Base-by-base conservation (phyloP, 1,284 basidiomycete genomes). In the Uromyces viciae-fabae region DNA sequence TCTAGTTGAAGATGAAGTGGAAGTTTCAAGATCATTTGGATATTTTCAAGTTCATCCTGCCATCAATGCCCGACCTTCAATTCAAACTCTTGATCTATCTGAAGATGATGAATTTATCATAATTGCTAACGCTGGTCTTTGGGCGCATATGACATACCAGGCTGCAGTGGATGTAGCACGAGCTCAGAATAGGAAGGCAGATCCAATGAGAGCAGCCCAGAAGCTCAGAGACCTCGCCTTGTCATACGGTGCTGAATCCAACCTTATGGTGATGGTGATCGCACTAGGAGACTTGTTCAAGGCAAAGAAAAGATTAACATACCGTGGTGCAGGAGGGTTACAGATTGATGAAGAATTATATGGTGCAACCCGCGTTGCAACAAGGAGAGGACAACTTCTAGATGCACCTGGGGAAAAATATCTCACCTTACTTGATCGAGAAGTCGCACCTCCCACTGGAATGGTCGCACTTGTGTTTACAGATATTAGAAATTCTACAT, bases 221-320 rank as follows among this genome's bases (percentile, higher is more conserved):
- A 98, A 98, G 88, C 87, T 99, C 75, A 90, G 97, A 77, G 97
- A 99, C 86, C 93, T 98, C 83, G 95, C 97, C 14, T 93, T 99
- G 85, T 94, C 94, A 84, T 98, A 98, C 86, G 97, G 97, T 17
- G 95, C 95, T 11, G 92, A 94, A 83, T 93, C 94, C 19, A 94
- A 92, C 82, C 92, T 93, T 81, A 97, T 98, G 94, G 95, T 99
- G 87, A 98, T 99, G 96, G 94, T 98, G 49, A 90, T 99, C 83
- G 91, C 91, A 69, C 89, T 98, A 19, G 90, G 90, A 15, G 94
- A 94, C 84, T 87, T 95, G 43, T 94, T 95, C 88, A 88, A 88
- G 42, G 86, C 87, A 15, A 84, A 62, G 68, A 52, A 58, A 80
- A 38, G 52, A 82, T 68, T 82, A 84, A 81, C 88, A 87, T 33